Base-by-base conservation (phyloP, 371 early-diverging fungal species). In the Rhizopus delemar region DNA sequence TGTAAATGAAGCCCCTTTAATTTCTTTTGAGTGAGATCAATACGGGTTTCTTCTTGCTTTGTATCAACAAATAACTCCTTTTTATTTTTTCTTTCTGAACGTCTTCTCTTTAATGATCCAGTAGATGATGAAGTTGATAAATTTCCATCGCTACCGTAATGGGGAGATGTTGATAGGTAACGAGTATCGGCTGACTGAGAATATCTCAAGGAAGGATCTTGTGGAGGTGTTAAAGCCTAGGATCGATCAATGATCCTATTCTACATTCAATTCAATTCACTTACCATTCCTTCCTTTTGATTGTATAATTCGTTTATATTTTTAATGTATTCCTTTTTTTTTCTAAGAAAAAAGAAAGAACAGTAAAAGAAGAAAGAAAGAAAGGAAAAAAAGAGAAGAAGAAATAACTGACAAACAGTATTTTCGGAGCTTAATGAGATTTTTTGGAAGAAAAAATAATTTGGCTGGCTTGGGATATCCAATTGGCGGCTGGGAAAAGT, bases 171-270 rank as follows among this genome's bases (percentile, higher is more conserved):
- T 2, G 58, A 58, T n/a, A 43, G 59, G 6, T 33, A 43, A 49
- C 56, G 62, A 22, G 61, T 59, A 43, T 67, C 63, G 7, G 53
- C 51, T 16, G 68, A 67, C 13, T 41, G 56, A 52, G 68, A 62
- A 35, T 58, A 50, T 41, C 56, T 58, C 11, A 59, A 33, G 8
- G 12, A 31, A 35, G 33, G 38, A 31, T 54, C 59, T 41, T 59
- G 54, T 29, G 57, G 48, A 52, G 57, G 46, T 60, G 46, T 39
- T 38, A 53, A 59, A 52, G 52, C 52, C 59, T 53, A 48, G 11
- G n/a, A 45, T 15, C 16, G 11, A 8, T 45, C 46, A 45, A 45
- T 45, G 46, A n/a, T 7, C 46, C 16, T 43, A 43, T 43, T 15
- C 15, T n/a, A 13, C 43, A 43, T 13, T 43, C n/a, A 9, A 43